Evolutionary conservation across 345 rosid genomes (phyloP).

Genomic region (Eucalyptus urophylla): DNA sequence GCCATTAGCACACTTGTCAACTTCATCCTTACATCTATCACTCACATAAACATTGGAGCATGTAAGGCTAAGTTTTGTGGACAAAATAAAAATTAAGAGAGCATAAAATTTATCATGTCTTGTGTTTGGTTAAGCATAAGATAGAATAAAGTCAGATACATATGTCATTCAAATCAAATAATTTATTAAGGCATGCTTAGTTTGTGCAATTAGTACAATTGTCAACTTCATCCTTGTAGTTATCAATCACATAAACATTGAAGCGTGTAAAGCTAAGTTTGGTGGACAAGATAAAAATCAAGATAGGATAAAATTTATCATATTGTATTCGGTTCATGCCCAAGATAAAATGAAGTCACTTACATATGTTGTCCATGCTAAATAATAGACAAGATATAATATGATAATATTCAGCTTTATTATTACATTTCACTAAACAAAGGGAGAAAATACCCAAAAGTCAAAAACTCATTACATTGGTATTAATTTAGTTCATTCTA

Average conservation of each 20-base stretch:
- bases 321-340: accelerated
- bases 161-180: neutral
- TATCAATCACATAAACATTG: neutral
- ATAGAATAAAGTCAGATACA: neutral
- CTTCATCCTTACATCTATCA: neutral
- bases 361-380: neutral
- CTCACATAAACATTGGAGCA: neutral
- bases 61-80: neutral
- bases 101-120: neutral
- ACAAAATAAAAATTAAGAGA: neutral
- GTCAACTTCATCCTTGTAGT: neutral
- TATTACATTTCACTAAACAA: too few relatives aligned
- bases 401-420: neutral
- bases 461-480: too few relatives aligned
- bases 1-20: neutral
- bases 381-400: neutral
- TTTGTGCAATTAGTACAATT: neutral
- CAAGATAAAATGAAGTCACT: neutral
- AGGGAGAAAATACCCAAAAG: too few relatives aligned
- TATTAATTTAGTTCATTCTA: too few relatives aligned
- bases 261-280: too few relatives aligned
- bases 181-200: neutral
- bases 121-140: neutral
- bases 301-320: neutral
- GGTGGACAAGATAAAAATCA: too few relatives aligned